Evolutionary conservation across 139 green algal genomes (phyloP), one percentile per base, ranked within the genome.

Genomic region (Chlorella sp.): DNA sequence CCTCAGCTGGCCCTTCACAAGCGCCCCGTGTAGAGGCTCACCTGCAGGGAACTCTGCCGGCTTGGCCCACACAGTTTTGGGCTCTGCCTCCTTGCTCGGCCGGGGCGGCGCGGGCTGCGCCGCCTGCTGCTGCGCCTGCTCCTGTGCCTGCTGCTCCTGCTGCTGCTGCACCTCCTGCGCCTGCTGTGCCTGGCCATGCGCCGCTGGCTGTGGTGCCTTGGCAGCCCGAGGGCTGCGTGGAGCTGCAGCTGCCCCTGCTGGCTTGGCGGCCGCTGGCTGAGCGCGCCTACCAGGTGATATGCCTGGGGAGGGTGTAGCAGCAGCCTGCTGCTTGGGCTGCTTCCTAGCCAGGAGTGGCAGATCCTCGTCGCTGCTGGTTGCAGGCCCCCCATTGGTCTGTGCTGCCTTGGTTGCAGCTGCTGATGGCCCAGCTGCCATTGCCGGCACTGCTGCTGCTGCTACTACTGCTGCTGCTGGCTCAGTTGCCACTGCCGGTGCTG

Each of bases 21-120:
- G 20, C 56, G 8, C 56, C 13, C 56, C 3, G 56, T 24, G 3
- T 22, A 28, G 16, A 14, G 13, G 43, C 78, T 62, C 58, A 60
- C 78, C 78, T 62, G 41, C n/a, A 4, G 78, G 78, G 43, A 75
- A 83, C 78, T 83, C 78, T 13, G 60, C 60, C 3, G 16, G 30
- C 20, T 82, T 82, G 30, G 58, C 19, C 81, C 73, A 81, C 67
- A 86, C 73, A 30, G 48, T 44, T 13, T n/a, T 64, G 13, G 70
- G 56, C 41, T 81, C 70, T 20, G 67, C 30, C 69, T 76, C 69
- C 40, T 76, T 34, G 16, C 8, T 5, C 0, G 20, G 69, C 40
- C 22, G 40, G 13, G 69, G 75, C 2, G 28, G 19, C 44, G 24
- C 19, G 2, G 40, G 8, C 36, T 76, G 36, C 56, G 30, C 9